phyloP scores from a whole-genome alignment of 2,329 filamentous ascomycete genomes.

The Biscogniauxia sp. region DNA sequence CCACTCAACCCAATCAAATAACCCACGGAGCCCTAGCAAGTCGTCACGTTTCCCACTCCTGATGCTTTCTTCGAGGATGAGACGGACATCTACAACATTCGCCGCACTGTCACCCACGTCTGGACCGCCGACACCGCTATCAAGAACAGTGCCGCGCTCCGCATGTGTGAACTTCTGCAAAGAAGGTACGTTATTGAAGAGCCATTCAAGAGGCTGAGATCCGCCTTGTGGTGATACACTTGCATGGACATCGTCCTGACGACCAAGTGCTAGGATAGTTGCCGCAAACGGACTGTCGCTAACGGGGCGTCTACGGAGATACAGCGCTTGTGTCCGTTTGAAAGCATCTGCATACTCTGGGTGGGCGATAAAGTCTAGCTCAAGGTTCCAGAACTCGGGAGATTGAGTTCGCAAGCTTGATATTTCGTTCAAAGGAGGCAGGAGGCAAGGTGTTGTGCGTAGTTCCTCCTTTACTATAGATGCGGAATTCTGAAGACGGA shows the following conservation, averaged over 20 bases:
- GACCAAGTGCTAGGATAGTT: constrained; percentile 70
- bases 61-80: constrained; percentile 60
- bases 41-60: constrained; percentile 26
- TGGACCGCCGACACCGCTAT: constrained; percentile 46
- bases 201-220: constrained; percentile 63
- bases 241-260: constrained; percentile 36
- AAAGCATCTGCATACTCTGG: constrained; percentile 64
- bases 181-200: constrained; percentile 61
- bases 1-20: constrained; percentile 57
- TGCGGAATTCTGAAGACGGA: constrained; percentile 51
- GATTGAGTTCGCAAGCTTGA: constrained; percentile 56
- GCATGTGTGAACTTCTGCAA: constrained; percentile 58
- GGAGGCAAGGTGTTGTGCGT: constrained; percentile 56
- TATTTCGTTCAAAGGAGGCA: constrained; percentile 65
- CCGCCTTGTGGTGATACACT: constrained; percentile 31
- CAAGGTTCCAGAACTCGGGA: constrained; percentile 75
- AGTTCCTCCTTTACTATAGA: constrained; percentile 29
- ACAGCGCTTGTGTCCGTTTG: constrained; percentile 67
- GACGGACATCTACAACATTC: constrained; percentile 63
- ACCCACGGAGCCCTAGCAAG: constrained; percentile 47
- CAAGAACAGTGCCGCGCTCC: constrained; percentile 64
- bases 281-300: constrained; percentile 70
- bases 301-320: constrained; percentile 67
- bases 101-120: constrained; percentile 42
- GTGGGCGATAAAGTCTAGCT: constrained; percentile 68